Conservation (phyloP, 257 asterid species). For the Penstemon davidsonii region DNA sequence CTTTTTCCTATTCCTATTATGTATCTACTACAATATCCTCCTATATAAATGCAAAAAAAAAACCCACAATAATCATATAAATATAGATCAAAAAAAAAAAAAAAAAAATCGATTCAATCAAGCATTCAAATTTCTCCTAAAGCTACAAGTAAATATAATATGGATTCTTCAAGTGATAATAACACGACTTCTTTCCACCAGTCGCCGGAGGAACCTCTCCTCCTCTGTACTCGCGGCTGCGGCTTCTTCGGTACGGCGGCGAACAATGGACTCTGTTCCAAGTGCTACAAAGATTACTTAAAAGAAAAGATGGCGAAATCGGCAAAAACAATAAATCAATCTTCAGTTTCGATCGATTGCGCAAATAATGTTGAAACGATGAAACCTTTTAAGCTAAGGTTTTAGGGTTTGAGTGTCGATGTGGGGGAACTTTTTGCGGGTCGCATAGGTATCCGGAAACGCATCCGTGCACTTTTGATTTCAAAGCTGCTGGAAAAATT, state of each 20-base stretch:
- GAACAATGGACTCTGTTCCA: constrained; percentile 30
- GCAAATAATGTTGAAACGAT: too few relatives aligned
- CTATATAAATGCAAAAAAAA: too few relatives aligned
- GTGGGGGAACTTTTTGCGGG: constrained; percentile 34
- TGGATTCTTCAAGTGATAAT: constrained; percentile 6
- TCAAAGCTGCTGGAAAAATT: constrained; percentile 27
- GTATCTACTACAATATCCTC: too few relatives aligned
- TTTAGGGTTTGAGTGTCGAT: constrained; percentile 34
- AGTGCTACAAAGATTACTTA: constrained; percentile 15
- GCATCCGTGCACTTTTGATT: constrained; percentile 37
- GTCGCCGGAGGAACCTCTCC: constrained; percentile 3
- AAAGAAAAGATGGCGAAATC: constrained; percentile 11
- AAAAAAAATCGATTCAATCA: too few relatives aligned
- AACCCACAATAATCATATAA: too few relatives aligned
- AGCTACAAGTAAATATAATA: neutral
- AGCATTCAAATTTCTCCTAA: too few relatives aligned
- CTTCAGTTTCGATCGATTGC: neutral
- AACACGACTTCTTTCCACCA: neutral
- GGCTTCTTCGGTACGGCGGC: constrained; percentile 57
- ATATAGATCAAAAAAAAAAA: too few relatives aligned
- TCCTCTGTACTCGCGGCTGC: constrained; percentile 44
- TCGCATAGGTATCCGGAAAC: constrained; percentile 36
- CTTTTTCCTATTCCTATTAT: too few relatives aligned
- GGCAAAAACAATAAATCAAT: neutral
- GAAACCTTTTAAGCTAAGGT: neutral